Evolutionary conservation across 169 alveolate species (phyloP).

Genomic region (Plasmodium vivax): DNA sequence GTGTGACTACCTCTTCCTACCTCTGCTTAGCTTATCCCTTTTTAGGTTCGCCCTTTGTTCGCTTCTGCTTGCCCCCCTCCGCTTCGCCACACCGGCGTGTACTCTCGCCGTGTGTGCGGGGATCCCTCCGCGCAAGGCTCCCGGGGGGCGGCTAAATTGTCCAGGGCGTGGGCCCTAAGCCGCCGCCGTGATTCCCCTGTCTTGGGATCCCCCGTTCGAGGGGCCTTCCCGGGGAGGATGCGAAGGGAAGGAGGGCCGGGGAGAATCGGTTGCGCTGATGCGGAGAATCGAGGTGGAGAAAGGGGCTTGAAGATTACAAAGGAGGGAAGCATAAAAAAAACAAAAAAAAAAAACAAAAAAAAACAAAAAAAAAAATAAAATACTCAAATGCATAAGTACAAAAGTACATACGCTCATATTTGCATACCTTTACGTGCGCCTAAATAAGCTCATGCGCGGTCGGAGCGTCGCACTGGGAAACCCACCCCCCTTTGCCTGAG

Average conservation of each 20-base stretch:
- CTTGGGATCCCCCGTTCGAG: not conserved
- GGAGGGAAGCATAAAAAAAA: not conserved
- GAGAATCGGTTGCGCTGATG: not conserved
- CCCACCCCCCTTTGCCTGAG: not conserved
- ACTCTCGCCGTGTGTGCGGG: not conserved
- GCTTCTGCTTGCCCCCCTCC: not conserved
- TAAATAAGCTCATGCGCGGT: not conserved
- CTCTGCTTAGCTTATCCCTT: not conserved
- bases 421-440: not conserved
- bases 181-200: not conserved
- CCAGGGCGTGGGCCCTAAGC: not conserved
- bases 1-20: not conserved
- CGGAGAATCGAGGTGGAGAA: not conserved
- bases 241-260: not conserved
- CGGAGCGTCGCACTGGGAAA: not conserved
- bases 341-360: not conserved
- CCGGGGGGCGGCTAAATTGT: not conserved
- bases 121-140: not conserved
- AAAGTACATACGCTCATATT: not conserved
- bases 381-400: not conserved
- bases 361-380: not conserved
- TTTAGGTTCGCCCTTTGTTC: not conserved
- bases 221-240: not conserved
- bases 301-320: not conserved
- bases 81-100: not conserved